Evolutionary conservation across 2,329 filamentous ascomycete genomes (phyloP), one percentile per base, ranked within the genome.

Genomic region (Colletotrichum sp.): DNA sequence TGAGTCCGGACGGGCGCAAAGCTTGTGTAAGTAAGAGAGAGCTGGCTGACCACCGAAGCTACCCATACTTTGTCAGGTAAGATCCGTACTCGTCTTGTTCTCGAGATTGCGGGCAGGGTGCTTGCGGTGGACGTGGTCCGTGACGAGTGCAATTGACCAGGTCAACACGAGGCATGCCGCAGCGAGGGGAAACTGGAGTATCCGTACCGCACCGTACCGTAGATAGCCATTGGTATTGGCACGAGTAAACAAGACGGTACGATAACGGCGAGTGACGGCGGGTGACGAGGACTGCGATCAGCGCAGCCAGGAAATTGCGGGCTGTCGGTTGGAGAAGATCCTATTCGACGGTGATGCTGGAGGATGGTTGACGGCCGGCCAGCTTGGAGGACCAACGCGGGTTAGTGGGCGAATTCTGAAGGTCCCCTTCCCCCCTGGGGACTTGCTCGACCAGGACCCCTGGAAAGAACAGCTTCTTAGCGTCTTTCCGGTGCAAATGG

Each of bases 231-330:
- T 5, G 21, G 21, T 9, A 18, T 10, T 39, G 15, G 62, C 15
- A 44, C 16, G 59, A 30, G 26, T 36, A 36, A 63, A 70, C 68
- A 70, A 36, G 36, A 52, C 34, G 24, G 10, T 16, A 62, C 26
- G 60, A 74, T 70, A 65, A 63, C 30, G 24, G 65, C 44, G 32
- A 49, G 62, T 52, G 52, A 73, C 39, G 63, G 69, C 63, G 15
- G 49, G 57, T 59, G 64, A 69, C 39, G 59, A 64, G 72, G 66
- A 62, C 62, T 71, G 60, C 15, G 71, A 77, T 75, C 71, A 67
- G 72, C 75, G 74, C 74, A 77, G 36, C 39, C 30, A 67, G 75
- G 75, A 77, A 77, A 77, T 77, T 77, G 71, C 75, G 28, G 62
- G 67, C 71, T 71, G 24, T 44, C 65, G 39, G 52, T 64, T 77